phyloP scores from a whole-genome alignment of 2,329 filamentous ascomycete genomes.

The Echinosphaeria canescens region DNA sequence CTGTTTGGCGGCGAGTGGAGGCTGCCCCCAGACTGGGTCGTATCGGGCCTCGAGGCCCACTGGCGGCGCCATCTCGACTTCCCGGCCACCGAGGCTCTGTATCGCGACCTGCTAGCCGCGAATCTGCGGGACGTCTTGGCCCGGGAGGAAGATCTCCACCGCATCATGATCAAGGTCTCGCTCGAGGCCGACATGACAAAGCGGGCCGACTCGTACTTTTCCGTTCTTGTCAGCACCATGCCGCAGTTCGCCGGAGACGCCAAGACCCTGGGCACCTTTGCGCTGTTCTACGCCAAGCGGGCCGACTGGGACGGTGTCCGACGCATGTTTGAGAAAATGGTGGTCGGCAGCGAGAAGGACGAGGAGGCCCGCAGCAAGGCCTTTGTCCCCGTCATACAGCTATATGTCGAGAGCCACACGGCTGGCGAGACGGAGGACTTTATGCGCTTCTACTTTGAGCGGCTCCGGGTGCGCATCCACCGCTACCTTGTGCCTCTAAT shows the following conservation, averaged over 20 bases:
- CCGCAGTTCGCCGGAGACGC: slow-evolving; percentile 10
- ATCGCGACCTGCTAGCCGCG: slow-evolving; percentile 4
- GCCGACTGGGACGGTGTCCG: slow-evolving; percentile 19
- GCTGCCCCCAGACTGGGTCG: too few relatives aligned
- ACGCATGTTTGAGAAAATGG: slow-evolving; percentile 10
- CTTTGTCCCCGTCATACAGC: slow-evolving; percentile 16
- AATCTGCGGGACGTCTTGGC: slow-evolving; percentile 8
- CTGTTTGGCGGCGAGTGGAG: slow-evolving; percentile 15
- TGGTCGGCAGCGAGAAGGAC: slow-evolving; percentile 4
- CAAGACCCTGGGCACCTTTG: slow-evolving; percentile 13
- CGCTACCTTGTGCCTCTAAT: slow-evolving; percentile 16
- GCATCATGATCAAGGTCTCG: slow-evolving; percentile 17
- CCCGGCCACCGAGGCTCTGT: slow-evolving; percentile 7
- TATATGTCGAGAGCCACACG: slow-evolving; percentile 15
- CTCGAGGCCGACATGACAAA: slow-evolving; percentile 12
- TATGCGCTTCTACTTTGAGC: slow-evolving; percentile 12
- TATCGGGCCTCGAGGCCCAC: too few relatives aligned
- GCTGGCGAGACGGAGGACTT: slow-evolving; percentile 17
- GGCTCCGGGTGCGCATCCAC: slow-evolving; percentile 13
- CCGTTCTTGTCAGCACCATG: slow-evolving; percentile 7
- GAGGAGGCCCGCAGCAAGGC: slow-evolving; percentile 9
- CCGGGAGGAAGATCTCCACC: slow-evolving; percentile 12
- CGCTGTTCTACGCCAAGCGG: slow-evolving; percentile 12
- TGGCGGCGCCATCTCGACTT: slow-evolving; percentile 10
- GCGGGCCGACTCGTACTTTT: slow-evolving; percentile 11